phyloP scores from a whole-genome alignment of 2,329 filamentous ascomycete species.

The Raffaelea ambrosiae region DNA sequence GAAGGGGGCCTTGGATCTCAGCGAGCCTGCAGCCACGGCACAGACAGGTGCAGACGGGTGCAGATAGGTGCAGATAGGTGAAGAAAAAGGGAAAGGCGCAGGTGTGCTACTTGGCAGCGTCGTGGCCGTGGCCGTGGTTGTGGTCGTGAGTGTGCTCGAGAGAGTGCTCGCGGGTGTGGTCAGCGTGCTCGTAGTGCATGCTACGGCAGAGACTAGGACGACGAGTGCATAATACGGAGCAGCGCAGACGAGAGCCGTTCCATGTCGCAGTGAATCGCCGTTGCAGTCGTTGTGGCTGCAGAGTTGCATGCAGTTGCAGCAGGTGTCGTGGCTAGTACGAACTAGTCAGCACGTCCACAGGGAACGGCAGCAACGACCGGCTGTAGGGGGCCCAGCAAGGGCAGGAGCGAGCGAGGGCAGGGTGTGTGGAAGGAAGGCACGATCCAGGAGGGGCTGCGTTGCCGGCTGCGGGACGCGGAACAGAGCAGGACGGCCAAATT shows the following conservation, averaged over 20 bases:
- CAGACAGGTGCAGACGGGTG: background rate
- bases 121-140: background rate
- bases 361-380: constrained; percentile 4
- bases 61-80: too few species aligned
- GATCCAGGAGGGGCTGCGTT: background rate
- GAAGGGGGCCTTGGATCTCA: too few species aligned
- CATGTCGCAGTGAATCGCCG: constrained; percentile 4
- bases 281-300: constrained; percentile 2
- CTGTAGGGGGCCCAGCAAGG: too few species aligned
- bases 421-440: background rate
- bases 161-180: background rate
- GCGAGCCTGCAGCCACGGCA: too few species aligned
- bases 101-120: background rate
- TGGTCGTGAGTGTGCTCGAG: background rate
- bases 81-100: constrained; percentile 4
- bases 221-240: background rate
- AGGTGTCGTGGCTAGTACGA: constrained; percentile 4
- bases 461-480: background rate
- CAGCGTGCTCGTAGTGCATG: background rate
- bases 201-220: too few species aligned
- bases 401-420: background rate
- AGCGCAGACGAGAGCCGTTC: background rate
- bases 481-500: background rate
- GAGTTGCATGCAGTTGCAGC: constrained; percentile 8
- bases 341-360: background rate